These are phyloP conservation scores for Wolfiporia cocos DNA, from an alignment of 1,284 basidiomycete genomes.

Conservation along the genomic window DNA sequence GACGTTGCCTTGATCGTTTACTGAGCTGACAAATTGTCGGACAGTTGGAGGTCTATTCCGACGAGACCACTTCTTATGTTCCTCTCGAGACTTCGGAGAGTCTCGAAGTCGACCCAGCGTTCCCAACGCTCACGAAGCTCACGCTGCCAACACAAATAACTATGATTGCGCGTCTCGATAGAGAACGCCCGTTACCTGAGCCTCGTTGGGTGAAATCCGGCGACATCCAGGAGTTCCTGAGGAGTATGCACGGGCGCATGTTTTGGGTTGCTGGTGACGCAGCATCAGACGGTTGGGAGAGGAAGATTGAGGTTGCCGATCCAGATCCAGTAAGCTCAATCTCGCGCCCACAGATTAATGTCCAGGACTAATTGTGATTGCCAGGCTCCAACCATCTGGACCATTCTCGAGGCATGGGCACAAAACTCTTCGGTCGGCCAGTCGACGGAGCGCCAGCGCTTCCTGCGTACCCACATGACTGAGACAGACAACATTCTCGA, in stretches of 20 bases:
- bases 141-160: conserved; percentile 45
- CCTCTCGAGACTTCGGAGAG: conserved; percentile 45
- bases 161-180: conserved; percentile 74
- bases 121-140: conserved; percentile 62
- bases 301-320: conserved; percentile 87
- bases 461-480: conserved; percentile 82
- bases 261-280: conserved; percentile 72
- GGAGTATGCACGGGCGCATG: conserved; percentile 80
- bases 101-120: conserved; percentile 45
- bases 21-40: no score
- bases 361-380: conserved; percentile 8
- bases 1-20: no score
- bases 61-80: conserved; percentile 62
- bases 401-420: conserved; percentile 85
- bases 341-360: conserved; percentile 9
- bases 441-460: conserved; percentile 74
- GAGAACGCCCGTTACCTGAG: conserved; percentile 82
- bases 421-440: conserved; percentile 72
- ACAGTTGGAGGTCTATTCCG: conserved; percentile 77
- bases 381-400: conserved; percentile 87
- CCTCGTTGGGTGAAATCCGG: conserved; percentile 95
- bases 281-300: conserved; percentile 84
- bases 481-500: conserved; percentile 86
- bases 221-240: conserved; percentile 89
- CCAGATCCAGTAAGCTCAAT: conserved; percentile 80